A percentile compares a stretch with the other conserved stretches of the same genome.
Conservation (phyloP, 306 rosid genomes). For the Lathyrus tuberosus region DNA sequence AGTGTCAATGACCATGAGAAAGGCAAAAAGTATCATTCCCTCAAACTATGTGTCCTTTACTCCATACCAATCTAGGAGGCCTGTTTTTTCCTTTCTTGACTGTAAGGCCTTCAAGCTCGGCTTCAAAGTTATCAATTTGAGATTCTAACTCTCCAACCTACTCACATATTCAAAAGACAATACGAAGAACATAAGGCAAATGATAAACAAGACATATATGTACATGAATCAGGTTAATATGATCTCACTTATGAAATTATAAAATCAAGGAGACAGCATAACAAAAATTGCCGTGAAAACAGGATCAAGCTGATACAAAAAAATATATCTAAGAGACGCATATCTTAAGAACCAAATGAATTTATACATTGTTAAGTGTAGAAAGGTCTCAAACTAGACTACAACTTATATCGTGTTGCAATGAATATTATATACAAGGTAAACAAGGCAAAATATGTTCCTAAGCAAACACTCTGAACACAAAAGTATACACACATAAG, state of each 20-base stretch:
- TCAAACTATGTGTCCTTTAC: slow-evolving; percentile 25
- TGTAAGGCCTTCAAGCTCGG: slow-evolving; percentile 91
- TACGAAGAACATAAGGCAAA: slow-evolving; percentile 20
- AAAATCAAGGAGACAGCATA: slow-evolving; percentile 17
- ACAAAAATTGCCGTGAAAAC: neutral
- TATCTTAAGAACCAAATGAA: slow-evolving; percentile 33
- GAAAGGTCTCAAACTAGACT: slow-evolving; percentile 31
- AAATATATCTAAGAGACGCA: slow-evolving; percentile 17
- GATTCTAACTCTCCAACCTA: slow-evolving; percentile 93
- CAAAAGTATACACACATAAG: slow-evolving; percentile 4
- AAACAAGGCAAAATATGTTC: slow-evolving; percentile 23
- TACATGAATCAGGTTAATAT: too few species aligned
- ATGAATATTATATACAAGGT: slow-evolving; percentile 20
- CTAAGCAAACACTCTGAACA: slow-evolving; percentile 26
- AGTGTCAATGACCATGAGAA: slow-evolving; percentile 27
- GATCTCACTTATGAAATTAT: neutral
- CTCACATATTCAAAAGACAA: slow-evolving; percentile 41
- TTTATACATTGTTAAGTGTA: slow-evolving; percentile 20
- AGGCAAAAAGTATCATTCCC: slow-evolving; percentile 32
- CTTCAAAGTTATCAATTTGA: slow-evolving; percentile 95
- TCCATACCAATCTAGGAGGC: slow-evolving; percentile 91
- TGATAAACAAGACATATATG: slow-evolving; percentile 2
- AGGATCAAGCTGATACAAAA: slow-evolving; percentile 7
- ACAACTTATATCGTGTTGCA: slow-evolving; percentile 17
- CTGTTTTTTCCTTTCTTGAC: slow-evolving; percentile 89